A percentile compares a stretch with the other conserved stretches of the same genome.
Evolutionary conservation across 441 rosid genomes (phyloP).

Genomic region (Euphorbia celastroides): DNA sequence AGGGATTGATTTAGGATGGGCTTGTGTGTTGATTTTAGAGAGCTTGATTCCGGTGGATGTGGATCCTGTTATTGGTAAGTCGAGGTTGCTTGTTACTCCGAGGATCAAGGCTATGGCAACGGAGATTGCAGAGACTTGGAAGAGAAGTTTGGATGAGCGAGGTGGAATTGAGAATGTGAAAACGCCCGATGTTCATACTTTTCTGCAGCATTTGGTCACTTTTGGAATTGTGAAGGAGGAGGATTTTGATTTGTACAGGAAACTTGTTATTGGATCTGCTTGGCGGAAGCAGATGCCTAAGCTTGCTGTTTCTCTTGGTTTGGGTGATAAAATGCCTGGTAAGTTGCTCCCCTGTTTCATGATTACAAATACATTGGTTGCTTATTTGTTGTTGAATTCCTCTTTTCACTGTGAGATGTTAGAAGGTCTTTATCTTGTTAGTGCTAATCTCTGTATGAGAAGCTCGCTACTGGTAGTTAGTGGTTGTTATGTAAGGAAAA

Average conservation of each 20-base stretch:
- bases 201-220: constrained; percentile 88
- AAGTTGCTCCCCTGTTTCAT: constrained; percentile 16
- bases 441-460: too few species aligned
- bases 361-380: not conserved
- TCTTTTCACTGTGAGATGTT: too few species aligned
- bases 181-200: constrained; percentile 96
- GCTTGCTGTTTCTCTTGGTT: constrained; percentile 87
- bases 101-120: constrained; percentile 60
- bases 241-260: constrained; percentile 73
- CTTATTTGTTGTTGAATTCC: too few species aligned
- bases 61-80: constrained; percentile 81
- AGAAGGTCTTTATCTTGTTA: too few species aligned
- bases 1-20: constrained; percentile 86
- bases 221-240: constrained; percentile 80
- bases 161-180: constrained; percentile 91
- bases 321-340: constrained; percentile 95
- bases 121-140: constrained; percentile 90
- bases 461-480: too few species aligned
- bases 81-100: constrained; percentile 74
- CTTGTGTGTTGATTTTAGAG: constrained; percentile 83
- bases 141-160: constrained; percentile 77
- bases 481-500: not conserved
- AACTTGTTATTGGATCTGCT: constrained; percentile 85
- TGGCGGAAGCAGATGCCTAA: constrained; percentile 99
- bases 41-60: constrained; percentile 80